These are phyloP conservation scores for Parathielavia appendiculata DNA, from an alignment of 495 filamentous ascomycete species.

Conservation along the genomic window DNA sequence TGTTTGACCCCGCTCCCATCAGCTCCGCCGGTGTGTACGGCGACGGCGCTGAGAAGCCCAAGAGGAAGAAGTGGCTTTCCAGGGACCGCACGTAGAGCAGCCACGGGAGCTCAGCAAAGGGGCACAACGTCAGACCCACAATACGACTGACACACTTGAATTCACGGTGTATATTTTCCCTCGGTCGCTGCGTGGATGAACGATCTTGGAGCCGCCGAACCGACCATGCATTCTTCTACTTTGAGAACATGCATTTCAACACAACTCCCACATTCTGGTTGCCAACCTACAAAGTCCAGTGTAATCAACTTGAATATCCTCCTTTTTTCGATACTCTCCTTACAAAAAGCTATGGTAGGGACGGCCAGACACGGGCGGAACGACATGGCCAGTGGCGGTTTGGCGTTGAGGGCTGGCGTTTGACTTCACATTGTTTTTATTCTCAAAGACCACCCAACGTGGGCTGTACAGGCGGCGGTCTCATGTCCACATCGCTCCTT, in stretches of 20 bases:
- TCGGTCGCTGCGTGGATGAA: neutral
- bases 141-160: neutral
- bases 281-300: neutral
- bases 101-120: neutral
- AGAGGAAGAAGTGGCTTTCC: conserved; percentile 40
- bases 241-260: neutral
- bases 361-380: neutral
- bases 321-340: neutral
- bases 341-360: neutral
- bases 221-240: neutral
- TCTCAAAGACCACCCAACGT: neutral
- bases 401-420: conserved; percentile 15
- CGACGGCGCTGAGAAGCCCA: conserved; percentile 28
- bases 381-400: neutral
- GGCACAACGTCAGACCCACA: neutral
- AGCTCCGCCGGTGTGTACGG: conserved; percentile 27
- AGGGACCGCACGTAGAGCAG: conserved; percentile 30
- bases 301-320: conserved; percentile 8
- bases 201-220: neutral
- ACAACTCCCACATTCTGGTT: neutral
- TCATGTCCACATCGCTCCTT: conserved; percentile 1
- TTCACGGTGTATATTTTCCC: conserved; percentile 10
- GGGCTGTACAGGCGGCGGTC: neutral
- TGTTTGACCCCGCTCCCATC: conserved; percentile 33
- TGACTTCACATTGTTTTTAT: neutral